Base-by-base conservation (phyloP, 306 rosid genomes). In the Sicyos baderoa region DNA sequence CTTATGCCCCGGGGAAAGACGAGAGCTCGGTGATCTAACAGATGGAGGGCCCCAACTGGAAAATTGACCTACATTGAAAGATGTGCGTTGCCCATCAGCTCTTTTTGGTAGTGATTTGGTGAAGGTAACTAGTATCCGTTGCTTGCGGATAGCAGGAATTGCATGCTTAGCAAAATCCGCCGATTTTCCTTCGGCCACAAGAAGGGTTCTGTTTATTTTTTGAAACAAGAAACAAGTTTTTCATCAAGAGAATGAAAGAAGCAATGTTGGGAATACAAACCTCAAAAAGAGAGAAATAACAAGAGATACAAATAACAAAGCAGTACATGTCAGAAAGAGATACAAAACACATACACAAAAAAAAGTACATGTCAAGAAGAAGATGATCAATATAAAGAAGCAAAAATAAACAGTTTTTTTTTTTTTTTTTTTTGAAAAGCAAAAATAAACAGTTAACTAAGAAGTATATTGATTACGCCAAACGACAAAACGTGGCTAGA, bases 141-240 rank as follows among this genome's bases (percentile, higher is more conserved):
- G 96, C 77, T 86, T 90, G 12, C 88, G 87, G 17, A 81, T 61
- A 15, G 99, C 84, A 51, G 97, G 87, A 78, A 93, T 84, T 7
- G 99, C 97, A 76, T 88, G 85, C 77, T 75, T 87, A 10, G 96
- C 82, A 78, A 84, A 80, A 75, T 88, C 96, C 7, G 86, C 45
- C 13, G 97, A 88, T 72, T 80, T 88, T 54, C 97, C 99, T 82
- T 90, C 86, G 89, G 88, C 32, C 53, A 76, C 73, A 70, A 93
- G 82, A 61, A 93, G 78, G 18, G 90, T 86, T 68, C 99, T 93
- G 84, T 53, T n/a, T n/a, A 71, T 72, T 29, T 53, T 29, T 29
- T 1, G 35, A 29, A 29, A 29, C 35, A 29, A 29, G 35, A 29
- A 29, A 29, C 35, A 29, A 29, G 35, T 29, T 29, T 29, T 29